Base-by-base conservation (phyloP, 2,329 filamentous ascomycete species). In the Sporothrix luriei region DNA sequence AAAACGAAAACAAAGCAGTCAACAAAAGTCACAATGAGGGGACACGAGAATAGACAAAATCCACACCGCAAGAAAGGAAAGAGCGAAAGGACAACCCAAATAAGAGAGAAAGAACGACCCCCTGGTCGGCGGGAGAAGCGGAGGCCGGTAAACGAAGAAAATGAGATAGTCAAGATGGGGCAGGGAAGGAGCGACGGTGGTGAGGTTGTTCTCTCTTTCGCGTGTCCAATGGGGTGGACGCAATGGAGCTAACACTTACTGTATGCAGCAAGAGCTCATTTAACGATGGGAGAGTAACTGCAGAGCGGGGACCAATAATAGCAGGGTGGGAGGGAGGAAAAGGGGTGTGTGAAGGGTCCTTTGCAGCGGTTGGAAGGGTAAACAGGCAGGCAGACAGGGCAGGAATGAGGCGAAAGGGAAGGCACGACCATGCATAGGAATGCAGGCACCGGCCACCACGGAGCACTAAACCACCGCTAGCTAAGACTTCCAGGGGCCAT, bases 231-330 rank as follows among this genome's bases (percentile, higher is more conserved):
- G 68, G 69, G 69, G 59, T 59, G 52, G 57, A 38, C 59, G n/a
- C 24, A 66, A 71, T 66, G 61, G 65, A 64, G 69, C 69, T 33
- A 33, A 7, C 9, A 33, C 7, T 33, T 33, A 55, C 69, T 51
- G 59, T 66, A 65, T 21, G 51, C 49, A 66, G 51, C 65, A 66
- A 68, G 59, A 68, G 69, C 66, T 70, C 69, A 70, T 70, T 70
- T 70, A 55, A 68, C 29, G 46, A 64, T 68, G 51, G 51, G 66
- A 68, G 65, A 57, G 57, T 48, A 70, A 9, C 64, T 52, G 48
- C 38, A 48, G 49, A 33, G 69, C 57, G 69, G 69, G 66, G 59
- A 59, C 69, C 69, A 70, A 66, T 68, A 54, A 43, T 51, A 40
- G 38, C 57, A 46, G 38, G 13, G 49, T 38, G 54, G n/a, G 51